Evolutionary conservation across 2,329 filamentous ascomycete genomes (phyloP).

Genomic region (Aspergillus sp.): DNA sequence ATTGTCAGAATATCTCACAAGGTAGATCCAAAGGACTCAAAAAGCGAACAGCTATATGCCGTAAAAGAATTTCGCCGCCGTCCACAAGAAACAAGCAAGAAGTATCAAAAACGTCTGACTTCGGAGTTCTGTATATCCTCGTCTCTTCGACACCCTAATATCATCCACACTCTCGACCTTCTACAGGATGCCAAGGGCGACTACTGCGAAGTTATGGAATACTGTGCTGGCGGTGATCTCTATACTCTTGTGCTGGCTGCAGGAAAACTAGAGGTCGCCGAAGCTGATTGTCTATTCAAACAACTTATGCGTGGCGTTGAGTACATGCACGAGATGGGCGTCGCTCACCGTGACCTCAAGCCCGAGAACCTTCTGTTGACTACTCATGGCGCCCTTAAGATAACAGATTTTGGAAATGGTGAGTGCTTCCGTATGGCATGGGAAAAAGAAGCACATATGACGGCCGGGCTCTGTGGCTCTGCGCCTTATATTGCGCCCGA

Average conservation of each 20-base stretch:
- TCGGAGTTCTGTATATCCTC: conserved; percentile 99
- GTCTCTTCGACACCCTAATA: conserved; percentile 91
- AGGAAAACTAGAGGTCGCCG: conserved; percentile 80
- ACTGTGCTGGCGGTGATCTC: conserved; percentile 91
- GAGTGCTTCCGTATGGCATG: conserved; percentile 99
- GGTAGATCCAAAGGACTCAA: conserved; percentile 73
- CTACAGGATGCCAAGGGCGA: conserved; percentile 95
- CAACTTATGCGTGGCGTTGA: conserved; percentile 98
- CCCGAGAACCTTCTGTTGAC: conserved; percentile 95
- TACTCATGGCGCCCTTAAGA: conserved; percentile 88
- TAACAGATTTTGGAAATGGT: conserved; percentile 97
- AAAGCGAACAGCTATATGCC: conserved; percentile 85
- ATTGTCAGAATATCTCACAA: conserved; percentile 98
- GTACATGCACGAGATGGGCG: conserved; percentile 99
- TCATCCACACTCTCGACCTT: conserved; percentile 95
- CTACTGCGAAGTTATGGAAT: conserved; percentile 99
- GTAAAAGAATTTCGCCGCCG: conserved; percentile 97
- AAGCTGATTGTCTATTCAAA: conserved; percentile 98
- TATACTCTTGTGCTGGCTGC: conserved; percentile 91
- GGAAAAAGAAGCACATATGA: conserved; percentile 98
- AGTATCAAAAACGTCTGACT: conserved; percentile 95
- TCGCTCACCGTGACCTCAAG: conserved; percentile 94
- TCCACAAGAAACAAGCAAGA: conserved; percentile 92
- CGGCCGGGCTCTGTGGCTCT: conserved; percentile 91
- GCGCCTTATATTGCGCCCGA: conserved; percentile 97